phyloP scores from a whole-genome alignment of 106 monocot species.

The Acanthochlamys bracteata region DNA sequence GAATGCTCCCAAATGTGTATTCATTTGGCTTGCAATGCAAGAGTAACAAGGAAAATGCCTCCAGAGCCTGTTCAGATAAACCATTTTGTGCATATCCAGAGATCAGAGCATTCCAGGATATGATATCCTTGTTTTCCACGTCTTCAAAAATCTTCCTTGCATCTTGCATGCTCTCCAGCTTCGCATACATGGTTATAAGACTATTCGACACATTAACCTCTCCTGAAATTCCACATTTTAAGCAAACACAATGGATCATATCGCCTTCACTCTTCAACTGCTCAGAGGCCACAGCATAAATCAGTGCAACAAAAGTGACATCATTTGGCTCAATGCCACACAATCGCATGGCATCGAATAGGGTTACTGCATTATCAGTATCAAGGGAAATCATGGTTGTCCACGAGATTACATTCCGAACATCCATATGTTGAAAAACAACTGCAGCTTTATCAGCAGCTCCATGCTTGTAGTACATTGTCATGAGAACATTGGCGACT shows the following conservation, averaged over 20 bases:
- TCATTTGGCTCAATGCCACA: constrained; percentile 54
- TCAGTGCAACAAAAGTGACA: constrained; percentile 62
- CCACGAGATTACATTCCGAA: constrained; percentile 72
- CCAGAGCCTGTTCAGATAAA: constrained; percentile 44
- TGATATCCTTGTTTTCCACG: constrained; percentile 26
- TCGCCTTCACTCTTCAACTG: constrained; percentile 19
- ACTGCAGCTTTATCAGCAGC: constrained; percentile 10
- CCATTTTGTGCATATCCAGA: constrained; percentile 66
- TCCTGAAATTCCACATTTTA: constrained; percentile 22
- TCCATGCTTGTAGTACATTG: constrained; percentile 66
- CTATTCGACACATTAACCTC: constrained; percentile 56
- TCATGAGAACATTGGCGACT: constrained; percentile 72
- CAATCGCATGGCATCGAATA: constrained; percentile 55
- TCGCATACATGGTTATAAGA: constrained; percentile 71
- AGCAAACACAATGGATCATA: constrained; percentile 63
- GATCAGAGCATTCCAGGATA: constrained; percentile 76
- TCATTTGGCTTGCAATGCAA: constrained; percentile 42
- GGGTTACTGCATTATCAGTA: constrained; percentile 22
- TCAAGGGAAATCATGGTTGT: constrained; percentile 80
- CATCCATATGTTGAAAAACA: constrained; percentile 37
- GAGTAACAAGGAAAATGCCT: constrained; percentile 39
- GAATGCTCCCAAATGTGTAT: constrained; percentile 69
- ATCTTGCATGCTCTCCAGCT: constrained; percentile 25
- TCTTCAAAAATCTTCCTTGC: constrained; percentile 56
- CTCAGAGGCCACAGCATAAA: constrained; percentile 24